These are phyloP conservation scores for Debaryomycetaceae sp. DNA, from an alignment of 1,139 yeast genomes.

Conservation along the genomic window DNA sequence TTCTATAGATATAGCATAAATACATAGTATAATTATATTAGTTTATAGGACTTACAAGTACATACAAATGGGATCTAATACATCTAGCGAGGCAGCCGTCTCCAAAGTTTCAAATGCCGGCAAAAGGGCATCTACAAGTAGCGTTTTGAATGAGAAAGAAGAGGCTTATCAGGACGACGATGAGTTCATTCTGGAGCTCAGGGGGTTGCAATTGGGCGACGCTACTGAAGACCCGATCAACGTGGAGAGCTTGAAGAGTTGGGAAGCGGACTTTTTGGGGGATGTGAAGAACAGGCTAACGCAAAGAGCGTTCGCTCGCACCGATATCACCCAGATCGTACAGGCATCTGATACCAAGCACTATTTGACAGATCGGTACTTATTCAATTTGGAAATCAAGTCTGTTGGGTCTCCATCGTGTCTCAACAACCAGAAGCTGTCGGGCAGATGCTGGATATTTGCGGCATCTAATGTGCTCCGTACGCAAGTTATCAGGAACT, in stretches of 20 bases:
- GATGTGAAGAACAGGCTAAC: constrained; percentile 59
- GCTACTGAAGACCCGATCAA: constrained; percentile 24
- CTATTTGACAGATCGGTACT: constrained; percentile 36
- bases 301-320: constrained; percentile 54
- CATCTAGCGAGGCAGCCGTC: neutral
- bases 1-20: too few relatives aligned
- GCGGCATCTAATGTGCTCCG: constrained; percentile 76
- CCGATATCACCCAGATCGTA: constrained; percentile 45
- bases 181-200: constrained; percentile 5
- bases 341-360: constrained; percentile 20
- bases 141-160: neutral
- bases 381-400: constrained; percentile 59
- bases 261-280: constrained; percentile 49
- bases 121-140: neutral
- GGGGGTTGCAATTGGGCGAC: constrained; percentile 10
- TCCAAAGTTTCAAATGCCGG: neutral
- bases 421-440: constrained; percentile 64
- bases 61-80: neutral
- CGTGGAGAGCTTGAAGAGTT: constrained; percentile 30
- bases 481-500: constrained; percentile 55
- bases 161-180: constrained; percentile 1
- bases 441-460: constrained; percentile 87
- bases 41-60: too few relatives aligned
- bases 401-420: constrained; percentile 61
- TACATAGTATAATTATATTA: too few relatives aligned